These are phyloP conservation scores for Phyllosticta citriasiana DNA, from an alignment of 2,329 filamentous ascomycete genomes.

Conservation along the genomic window DNA sequence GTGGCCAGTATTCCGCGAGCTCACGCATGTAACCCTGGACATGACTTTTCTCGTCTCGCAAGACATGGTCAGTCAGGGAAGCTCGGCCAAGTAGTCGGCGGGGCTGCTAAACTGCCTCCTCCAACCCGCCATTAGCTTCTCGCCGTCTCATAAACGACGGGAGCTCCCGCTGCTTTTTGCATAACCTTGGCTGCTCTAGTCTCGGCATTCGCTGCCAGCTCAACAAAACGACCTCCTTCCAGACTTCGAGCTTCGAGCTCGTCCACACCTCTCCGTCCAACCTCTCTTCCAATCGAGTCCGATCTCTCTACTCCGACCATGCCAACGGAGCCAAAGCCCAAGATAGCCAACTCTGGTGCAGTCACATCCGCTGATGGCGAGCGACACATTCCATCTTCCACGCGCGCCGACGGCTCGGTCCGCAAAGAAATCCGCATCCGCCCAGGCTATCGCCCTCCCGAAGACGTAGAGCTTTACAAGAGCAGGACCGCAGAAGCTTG, in stretches of 20 bases:
- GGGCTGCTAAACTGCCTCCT: background rate
- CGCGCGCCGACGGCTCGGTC: constrained; percentile 79
- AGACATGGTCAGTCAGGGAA: background rate
- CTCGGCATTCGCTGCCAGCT: background rate
- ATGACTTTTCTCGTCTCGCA: background rate
- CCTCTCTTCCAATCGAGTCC: background rate
- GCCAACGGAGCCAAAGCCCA: constrained; percentile 13
- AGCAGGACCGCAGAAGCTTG: constrained; percentile 81
- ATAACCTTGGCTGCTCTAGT: background rate
- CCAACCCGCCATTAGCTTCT: background rate
- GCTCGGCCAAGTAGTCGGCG: background rate
- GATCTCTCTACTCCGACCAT: background rate
- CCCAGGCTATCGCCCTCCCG: constrained; percentile 85
- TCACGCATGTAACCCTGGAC: background rate
- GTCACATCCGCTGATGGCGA: constrained; percentile 66
- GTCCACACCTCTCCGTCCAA: background rate
- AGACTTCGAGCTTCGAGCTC: background rate
- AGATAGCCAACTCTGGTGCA: constrained; percentile 42
- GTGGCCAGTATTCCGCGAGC: background rate
- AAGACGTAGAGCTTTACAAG: constrained; percentile 94
- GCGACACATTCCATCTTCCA: constrained; percentile 80
- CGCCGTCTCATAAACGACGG: background rate
- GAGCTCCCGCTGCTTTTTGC: background rate
- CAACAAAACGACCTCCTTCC: background rate
- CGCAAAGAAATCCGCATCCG: constrained; percentile 89